phyloP scores from a whole-genome alignment of 2,329 filamentous ascomycete species.

The Aspergillus sp. region DNA sequence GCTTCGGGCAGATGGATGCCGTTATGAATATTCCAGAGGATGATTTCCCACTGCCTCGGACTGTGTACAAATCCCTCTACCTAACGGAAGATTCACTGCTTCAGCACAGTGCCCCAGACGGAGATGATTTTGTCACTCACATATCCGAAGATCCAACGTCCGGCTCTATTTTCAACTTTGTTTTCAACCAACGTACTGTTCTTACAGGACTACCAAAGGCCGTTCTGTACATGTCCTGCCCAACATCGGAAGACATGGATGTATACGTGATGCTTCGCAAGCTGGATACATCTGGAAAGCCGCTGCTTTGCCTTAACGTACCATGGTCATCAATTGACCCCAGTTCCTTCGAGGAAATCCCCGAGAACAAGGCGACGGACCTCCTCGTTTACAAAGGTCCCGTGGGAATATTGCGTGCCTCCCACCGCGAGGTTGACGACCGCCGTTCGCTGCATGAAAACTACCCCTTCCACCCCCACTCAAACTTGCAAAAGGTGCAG shows the following conservation, averaged over 20 bases:
- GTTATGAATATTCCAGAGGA: not conserved
- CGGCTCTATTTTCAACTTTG: not conserved
- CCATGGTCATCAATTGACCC: not conserved
- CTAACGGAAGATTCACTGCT: no score
- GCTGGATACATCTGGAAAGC: not conserved
- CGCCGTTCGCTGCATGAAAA: conserved; percentile 3
- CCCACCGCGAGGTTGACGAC: conserved; percentile 6
- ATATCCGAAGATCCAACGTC: not conserved
- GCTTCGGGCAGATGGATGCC: not conserved
- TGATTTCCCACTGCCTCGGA: not conserved
- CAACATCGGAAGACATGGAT: not conserved
- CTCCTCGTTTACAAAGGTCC: conserved; percentile 3
- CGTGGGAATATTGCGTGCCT: conserved; percentile 6
- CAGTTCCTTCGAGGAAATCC: conserved; percentile 1
- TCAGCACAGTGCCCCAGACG: not conserved
- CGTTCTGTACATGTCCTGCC: not conserved
- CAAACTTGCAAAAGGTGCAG: not conserved
- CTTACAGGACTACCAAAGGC: not conserved
- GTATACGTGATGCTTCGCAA: not conserved
- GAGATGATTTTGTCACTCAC: not conserved
- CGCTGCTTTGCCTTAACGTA: not conserved
- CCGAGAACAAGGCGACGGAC: not conserved
- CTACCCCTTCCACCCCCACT: conserved; percentile 10
- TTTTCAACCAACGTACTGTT: not conserved
- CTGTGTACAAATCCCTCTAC: not conserved